Evolutionary conservation across 306 rosid species (phyloP), one percentile per base, ranked within the genome.

Genomic region (Senna siamea): DNA sequence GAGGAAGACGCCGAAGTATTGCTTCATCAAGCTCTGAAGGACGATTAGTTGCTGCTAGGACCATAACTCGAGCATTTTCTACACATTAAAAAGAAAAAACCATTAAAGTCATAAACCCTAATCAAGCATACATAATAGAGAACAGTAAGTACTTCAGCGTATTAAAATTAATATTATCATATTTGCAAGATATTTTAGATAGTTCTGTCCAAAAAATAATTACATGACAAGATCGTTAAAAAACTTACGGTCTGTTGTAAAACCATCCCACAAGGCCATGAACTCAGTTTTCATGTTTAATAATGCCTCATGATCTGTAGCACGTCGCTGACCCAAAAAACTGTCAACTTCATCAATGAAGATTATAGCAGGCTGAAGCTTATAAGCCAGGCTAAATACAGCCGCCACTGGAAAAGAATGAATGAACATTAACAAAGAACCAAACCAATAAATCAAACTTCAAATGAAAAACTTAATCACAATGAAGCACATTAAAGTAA

Each of bases 21-120:
- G 99, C 99, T 86, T 95, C 99, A 76, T 95, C 99, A 64, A 95
- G 97, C 75, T 95, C 98, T 40, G 99, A 88, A 62, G 99, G 99
- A 51, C 99, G 99, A 82, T 95, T 95, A 32, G 99, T 95, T 15
- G 99, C 99, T 54, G 97, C 93, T 74, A 95, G 97, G 66, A 95
- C 99, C 98, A 95, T 90, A 40, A 95, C 99, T 69, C 78, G 97
- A 73, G 99, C 98, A 81, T 83, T 87, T 76, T 90, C 99, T 95
- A 35, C 40, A 37, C 7, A 40, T 5, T 15, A 2, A 65, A 69
- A 53, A 40, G 5, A 76, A 59, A 17, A 34, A 43, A 14, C 11
- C 17, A 72, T 81, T 15, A 60, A 8, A 28, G 34, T 26, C 32
- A 48, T 26, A 43, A 44, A 57, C 61, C 69, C 19, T 62, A 69